Conservation (phyloP, 306 rosid species). For the Ochetophila trinervis region DNA sequence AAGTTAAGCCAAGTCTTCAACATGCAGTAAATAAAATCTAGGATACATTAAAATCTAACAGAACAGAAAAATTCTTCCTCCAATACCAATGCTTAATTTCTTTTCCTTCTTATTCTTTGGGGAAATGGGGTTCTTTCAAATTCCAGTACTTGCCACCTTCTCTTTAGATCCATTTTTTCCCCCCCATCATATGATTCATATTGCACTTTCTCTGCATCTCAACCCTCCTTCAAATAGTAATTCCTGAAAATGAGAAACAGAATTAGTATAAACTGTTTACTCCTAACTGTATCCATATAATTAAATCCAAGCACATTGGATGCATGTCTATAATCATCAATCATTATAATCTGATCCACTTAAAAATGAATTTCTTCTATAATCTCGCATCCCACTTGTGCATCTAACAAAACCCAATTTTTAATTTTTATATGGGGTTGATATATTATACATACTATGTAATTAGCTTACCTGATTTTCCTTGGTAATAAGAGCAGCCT, state of each 20-base stretch:
- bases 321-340: no score
- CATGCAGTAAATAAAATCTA: conserved; percentile 2
- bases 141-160: not conserved
- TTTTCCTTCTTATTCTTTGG: no score
- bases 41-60: conserved; percentile 9
- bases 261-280: conserved; percentile 4
- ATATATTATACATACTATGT: not conserved
- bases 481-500: conserved; percentile 38
- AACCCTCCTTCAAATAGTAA: conserved; percentile 44
- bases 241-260: conserved; percentile 38
- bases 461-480: conserved; percentile 51
- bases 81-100: conserved; percentile 8
- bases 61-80: conserved; percentile 15
- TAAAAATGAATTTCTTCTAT: no score
- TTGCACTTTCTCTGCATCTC: conserved; percentile 34
- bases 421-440: no score
- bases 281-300: conserved; percentile 6
- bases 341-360: no score
- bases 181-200: conserved; percentile 5
- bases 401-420: conserved; percentile 1
- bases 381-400: no score
- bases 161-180: conserved; percentile 8
- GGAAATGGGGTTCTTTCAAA: no score
- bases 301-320: not conserved
- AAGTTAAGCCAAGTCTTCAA: conserved; percentile 30